Evolutionary conservation across 1,284 basidiomycete species (phyloP).

Genomic region (Cutaneotrichosporon cavernicola): DNA sequence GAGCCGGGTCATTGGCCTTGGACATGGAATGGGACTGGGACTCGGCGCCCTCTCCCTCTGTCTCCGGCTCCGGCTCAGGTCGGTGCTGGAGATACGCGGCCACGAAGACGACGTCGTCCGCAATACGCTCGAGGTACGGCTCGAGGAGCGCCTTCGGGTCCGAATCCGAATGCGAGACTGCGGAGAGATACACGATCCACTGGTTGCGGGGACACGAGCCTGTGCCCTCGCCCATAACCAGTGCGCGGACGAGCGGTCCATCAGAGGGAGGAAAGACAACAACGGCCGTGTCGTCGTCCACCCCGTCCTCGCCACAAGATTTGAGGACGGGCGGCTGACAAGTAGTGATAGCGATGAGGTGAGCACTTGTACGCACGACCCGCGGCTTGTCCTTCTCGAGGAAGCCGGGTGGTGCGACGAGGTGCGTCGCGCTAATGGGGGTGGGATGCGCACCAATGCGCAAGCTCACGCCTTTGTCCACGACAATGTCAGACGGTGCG

Average conservation of each 20-base stretch:
- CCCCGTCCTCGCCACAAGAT: constrained; percentile 31
- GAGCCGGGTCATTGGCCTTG: background rate
- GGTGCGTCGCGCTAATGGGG: constrained; percentile 55
- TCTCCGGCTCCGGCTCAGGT: background rate
- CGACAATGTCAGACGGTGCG: constrained; percentile 25
- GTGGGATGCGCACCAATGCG: constrained; percentile 60
- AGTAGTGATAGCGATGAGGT: constrained; percentile 69
- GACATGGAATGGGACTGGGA: too few species aligned
- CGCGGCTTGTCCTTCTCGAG: constrained; percentile 34
- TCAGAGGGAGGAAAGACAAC: constrained; percentile 78
- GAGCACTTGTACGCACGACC: constrained; percentile 51
- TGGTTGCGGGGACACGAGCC: constrained; percentile 79
- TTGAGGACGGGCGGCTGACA: constrained; percentile 37
- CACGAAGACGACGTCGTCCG: constrained; percentile 11
- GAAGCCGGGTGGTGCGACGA: constrained; percentile 56
- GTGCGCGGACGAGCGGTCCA: constrained; percentile 61
- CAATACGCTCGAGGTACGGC: constrained; percentile 34
- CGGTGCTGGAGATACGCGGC: constrained; percentile 14
- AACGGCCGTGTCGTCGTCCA: constrained; percentile 65
- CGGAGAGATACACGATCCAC: constrained; percentile 61
- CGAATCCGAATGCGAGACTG: constrained; percentile 11
- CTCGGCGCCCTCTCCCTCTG: background rate
- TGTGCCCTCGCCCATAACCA: constrained; percentile 79
- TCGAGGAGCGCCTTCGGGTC: constrained; percentile 23
- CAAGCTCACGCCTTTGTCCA: constrained; percentile 40